phyloP scores from a whole-genome alignment of 2,329 filamentous ascomycete genomes.

The Cercospora zeae-maydis region DNA sequence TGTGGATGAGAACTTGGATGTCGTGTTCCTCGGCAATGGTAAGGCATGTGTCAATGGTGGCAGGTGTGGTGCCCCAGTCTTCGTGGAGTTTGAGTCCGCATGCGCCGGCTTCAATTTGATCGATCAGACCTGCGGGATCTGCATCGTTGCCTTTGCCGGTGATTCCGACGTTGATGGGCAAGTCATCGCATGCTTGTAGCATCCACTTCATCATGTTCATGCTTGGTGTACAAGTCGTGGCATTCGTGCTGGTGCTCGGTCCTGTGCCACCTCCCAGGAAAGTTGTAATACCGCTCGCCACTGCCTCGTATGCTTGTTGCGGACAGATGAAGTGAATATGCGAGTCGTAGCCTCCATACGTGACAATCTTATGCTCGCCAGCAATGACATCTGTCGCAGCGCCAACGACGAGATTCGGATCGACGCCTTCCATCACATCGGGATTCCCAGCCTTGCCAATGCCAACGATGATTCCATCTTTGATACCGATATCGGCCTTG shows the following conservation, averaged over 20 bases:
- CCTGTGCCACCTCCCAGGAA: slow-evolving; percentile 88
- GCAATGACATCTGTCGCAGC: slow-evolving; percentile 89
- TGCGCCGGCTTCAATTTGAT: slow-evolving; percentile 78
- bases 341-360: slow-evolving; percentile 82
- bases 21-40: slow-evolving; percentile 80
- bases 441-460: slow-evolving; percentile 96
- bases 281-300: slow-evolving; percentile 83
- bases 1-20: slow-evolving; percentile 91
- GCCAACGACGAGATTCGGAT: slow-evolving; percentile 74
- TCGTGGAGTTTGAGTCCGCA: slow-evolving; percentile 93
- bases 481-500: slow-evolving; percentile 95
- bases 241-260: slow-evolving; percentile 85
- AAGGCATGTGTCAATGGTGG: slow-evolving; percentile 84
- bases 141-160: slow-evolving; percentile 93
- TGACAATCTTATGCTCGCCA: slow-evolving; percentile 85
- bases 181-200: slow-evolving; percentile 76
- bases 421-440: slow-evolving; percentile 91
- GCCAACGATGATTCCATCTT: slow-evolving; percentile 76
- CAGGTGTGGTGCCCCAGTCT: slow-evolving; percentile 90
- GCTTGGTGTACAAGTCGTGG: slow-evolving; percentile 89
- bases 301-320: slow-evolving; percentile 79
- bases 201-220: slow-evolving; percentile 80
- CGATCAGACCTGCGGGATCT: slow-evolving; percentile 63
- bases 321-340: slow-evolving; percentile 96
- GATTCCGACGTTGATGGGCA: slow-evolving; percentile 85